Percentiles rank a stretch among this genome's conserved stretches.
Conservation (phyloP, 805 yeast genomes). For the Lachancea meyersii region DNA sequence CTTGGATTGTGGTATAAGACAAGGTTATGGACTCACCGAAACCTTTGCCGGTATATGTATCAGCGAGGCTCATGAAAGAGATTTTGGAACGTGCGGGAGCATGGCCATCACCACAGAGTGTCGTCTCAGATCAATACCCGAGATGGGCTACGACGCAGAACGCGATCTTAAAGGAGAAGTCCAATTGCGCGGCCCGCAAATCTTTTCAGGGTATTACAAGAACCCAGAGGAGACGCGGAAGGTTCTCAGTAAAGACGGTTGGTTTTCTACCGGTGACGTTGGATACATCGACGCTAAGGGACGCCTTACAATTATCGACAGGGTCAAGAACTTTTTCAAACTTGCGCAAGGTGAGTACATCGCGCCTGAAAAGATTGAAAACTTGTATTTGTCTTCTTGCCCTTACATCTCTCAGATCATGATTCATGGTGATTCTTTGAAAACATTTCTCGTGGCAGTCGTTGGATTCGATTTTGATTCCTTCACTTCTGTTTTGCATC, state of each 20-base stretch:
- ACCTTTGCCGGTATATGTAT: constrained; percentile 55
- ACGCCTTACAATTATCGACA: constrained; percentile 55
- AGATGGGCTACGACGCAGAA: constrained; percentile 45
- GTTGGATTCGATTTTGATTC: constrained; percentile 53
- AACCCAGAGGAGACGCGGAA: constrained; percentile 48
- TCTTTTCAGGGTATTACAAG: constrained; percentile 51
- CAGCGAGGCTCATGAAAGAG: constrained; percentile 41
- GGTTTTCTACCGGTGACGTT: constrained; percentile 67
- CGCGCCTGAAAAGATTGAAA: constrained; percentile 72
- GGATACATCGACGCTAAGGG: constrained; percentile 48
- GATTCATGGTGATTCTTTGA: constrained; percentile 58
- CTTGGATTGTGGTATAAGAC: constrained; percentile 47
- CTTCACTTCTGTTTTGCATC: constrained; percentile 30
- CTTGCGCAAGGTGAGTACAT: constrained; percentile 61
- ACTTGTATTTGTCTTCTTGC: constrained; percentile 48
- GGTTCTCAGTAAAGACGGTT: constrained; percentile 50
- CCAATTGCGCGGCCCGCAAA: constrained; percentile 57
- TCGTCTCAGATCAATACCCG: constrained; percentile 58
- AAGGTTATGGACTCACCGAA: constrained; percentile 77
- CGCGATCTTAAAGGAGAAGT: constrained; percentile 53
- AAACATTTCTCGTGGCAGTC: constrained; percentile 52
- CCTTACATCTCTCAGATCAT: constrained; percentile 49
- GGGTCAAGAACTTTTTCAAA: constrained; percentile 76
- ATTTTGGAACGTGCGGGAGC: constrained; percentile 56
- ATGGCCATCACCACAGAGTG: constrained; percentile 50